Evolutionary conservation across 78 protist genomes (phyloP).

Genomic region (Polysphondylium violaceum): DNA sequence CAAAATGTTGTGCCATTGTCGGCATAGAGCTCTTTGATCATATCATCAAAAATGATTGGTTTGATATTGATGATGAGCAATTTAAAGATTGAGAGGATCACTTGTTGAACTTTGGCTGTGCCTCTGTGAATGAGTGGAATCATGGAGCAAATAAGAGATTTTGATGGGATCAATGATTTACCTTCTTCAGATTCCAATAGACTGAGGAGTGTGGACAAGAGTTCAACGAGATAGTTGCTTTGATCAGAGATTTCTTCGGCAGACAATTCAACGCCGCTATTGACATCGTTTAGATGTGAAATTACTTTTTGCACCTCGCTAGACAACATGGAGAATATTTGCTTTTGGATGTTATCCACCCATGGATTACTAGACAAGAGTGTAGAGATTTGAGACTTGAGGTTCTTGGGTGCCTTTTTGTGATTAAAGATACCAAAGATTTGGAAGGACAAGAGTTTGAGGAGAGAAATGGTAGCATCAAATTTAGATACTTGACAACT

Average conservation of each 20-base stretch:
- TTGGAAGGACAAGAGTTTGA: constrained; percentile 56
- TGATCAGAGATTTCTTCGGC: not conserved
- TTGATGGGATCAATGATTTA: constrained; percentile 65
- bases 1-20: not conserved
- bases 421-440: constrained; percentile 59
- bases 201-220: constrained; percentile 23
- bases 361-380: constrained; percentile 18
- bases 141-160: constrained; percentile 33
- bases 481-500: constrained; percentile 36
- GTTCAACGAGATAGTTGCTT: constrained; percentile 21
- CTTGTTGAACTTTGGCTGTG: constrained; percentile 4
- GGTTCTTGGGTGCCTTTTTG: constrained; percentile 22
- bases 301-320: constrained; percentile 68
- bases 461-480: constrained; percentile 37
- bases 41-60: constrained; percentile 41
- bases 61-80: constrained; percentile 48
- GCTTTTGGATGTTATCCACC: constrained; percentile 48
- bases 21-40: not conserved
- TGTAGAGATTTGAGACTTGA: constrained; percentile 12
- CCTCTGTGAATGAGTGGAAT: constrained; percentile 53
- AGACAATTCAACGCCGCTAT: not conserved
- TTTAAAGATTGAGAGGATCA: constrained; percentile 27
- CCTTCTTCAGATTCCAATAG: constrained; percentile 65
- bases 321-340: constrained; percentile 55
- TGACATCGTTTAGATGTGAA: constrained; percentile 14